Conservation (phyloP, 495 filamentous ascomycete genomes). For the Thozetella sp. region DNA sequence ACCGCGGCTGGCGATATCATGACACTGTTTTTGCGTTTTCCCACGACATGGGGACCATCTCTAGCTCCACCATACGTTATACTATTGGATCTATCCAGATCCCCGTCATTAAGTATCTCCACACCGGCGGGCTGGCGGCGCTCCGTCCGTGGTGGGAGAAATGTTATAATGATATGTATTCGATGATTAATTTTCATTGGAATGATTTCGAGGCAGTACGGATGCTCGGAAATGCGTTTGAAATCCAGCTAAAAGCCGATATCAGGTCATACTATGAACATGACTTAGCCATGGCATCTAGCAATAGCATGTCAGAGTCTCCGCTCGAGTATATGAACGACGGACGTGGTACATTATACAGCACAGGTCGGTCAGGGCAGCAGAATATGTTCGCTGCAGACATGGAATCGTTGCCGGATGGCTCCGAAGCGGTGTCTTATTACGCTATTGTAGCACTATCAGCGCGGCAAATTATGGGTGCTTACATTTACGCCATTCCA, state of each 20-base stretch:
- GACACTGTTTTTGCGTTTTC: constrained; percentile 86
- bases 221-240: constrained; percentile 67
- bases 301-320: constrained; percentile 10
- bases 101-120: constrained; percentile 77
- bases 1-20: constrained; percentile 71
- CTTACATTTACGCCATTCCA: constrained; percentile 67
- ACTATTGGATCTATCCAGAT: constrained; percentile 79
- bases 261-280: constrained; percentile 39
- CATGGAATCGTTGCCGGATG: constrained; percentile 48
- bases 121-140: constrained; percentile 69
- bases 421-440: constrained; percentile 66
- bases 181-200: constrained; percentile 68
- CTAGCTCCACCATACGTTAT: constrained; percentile 61
- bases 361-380: constrained; percentile 31
- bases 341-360: constrained; percentile 13
- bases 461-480: constrained; percentile 82
- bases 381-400: no score
- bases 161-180: constrained; percentile 60
- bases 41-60: constrained; percentile 9
- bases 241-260: constrained; percentile 68
- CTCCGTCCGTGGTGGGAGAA: constrained; percentile 84
- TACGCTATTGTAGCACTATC: constrained; percentile 79
- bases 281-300: constrained; percentile 25
- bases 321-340: no score
- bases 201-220: constrained; percentile 61